These are phyloP conservation scores for Lachnellula occidentalis DNA, from an alignment of 2,329 filamentous ascomycete genomes.

Conservation along the genomic window DNA sequence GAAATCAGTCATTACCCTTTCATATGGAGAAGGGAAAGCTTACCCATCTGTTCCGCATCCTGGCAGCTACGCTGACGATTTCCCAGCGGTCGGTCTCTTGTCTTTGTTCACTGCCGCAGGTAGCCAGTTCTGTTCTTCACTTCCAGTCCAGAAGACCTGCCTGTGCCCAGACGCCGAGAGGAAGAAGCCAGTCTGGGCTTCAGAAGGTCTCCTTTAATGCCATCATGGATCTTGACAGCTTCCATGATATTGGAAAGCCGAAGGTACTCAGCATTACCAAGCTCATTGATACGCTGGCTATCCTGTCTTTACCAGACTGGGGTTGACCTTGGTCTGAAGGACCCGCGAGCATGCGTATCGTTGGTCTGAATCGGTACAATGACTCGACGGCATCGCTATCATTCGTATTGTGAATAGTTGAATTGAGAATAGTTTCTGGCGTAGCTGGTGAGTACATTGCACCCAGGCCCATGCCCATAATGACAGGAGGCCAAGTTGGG, in stretches of 20 bases:
- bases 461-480: neutral
- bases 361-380: no score
- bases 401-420: no score
- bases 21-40: neutral
- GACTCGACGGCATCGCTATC: no score
- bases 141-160: constrained; percentile 8
- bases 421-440: neutral
- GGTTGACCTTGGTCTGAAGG: no score
- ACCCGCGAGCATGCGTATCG: no score
- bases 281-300: constrained; percentile 5
- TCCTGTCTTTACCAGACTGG: neutral
- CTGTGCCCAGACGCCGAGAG: constrained; percentile 11
- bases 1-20: constrained; percentile 14
- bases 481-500: no score
- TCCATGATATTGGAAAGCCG: constrained; percentile 22
- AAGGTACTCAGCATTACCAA: constrained; percentile 17
- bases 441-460: neutral
- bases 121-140: constrained; percentile 9
- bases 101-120: constrained; percentile 28
- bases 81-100: neutral
- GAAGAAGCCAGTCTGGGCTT: constrained; percentile 22
- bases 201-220: constrained; percentile 16
- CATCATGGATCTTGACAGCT: constrained; percentile 18
- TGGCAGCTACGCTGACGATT: no score
- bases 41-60: no score